phyloP scores from a whole-genome alignment of 1,284 basidiomycete species.

The Xanthoconium separans region DNA sequence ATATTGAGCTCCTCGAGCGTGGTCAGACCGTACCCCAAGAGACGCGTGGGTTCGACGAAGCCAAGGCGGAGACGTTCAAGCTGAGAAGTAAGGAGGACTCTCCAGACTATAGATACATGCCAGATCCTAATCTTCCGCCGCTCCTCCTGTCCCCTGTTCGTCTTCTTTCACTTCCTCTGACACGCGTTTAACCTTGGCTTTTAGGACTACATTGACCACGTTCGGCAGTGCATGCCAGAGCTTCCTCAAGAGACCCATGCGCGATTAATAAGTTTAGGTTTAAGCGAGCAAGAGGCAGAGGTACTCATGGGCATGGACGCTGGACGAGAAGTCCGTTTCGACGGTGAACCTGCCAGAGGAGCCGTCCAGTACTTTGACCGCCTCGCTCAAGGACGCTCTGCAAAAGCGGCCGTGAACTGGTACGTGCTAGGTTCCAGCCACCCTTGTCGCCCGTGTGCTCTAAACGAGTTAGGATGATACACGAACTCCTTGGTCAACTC shows the following conservation, averaged over 20 bases:
- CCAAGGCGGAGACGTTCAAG: constrained; percentile 76
- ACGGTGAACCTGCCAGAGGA: constrained; percentile 51
- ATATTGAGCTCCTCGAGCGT: constrained; percentile 57
- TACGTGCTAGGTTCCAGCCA: constrained; percentile 34
- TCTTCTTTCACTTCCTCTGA: not conserved
- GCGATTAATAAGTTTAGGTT: constrained; percentile 53
- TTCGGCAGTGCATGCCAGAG: constrained; percentile 69
- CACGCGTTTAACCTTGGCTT: not conserved
- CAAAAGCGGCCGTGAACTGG: constrained; percentile 85
- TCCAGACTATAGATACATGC: constrained; percentile 98
- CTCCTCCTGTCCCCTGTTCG: constrained; percentile 63
- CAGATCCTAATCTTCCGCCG: constrained; percentile 90
- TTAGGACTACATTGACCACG: constrained; percentile 59
- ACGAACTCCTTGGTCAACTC: constrained; percentile 82
- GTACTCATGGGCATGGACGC: constrained; percentile 76
- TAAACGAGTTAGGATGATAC: constrained; percentile 66
- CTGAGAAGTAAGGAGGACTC: constrained; percentile 92
- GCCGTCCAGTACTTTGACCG: constrained; percentile 77
- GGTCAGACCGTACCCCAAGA: constrained; percentile 69
- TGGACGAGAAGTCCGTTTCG: constrained; percentile 58
- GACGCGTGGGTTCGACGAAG: constrained; percentile 90
- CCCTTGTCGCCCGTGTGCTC: not conserved
- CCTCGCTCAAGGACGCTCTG: constrained; percentile 55
- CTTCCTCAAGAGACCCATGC: constrained; percentile 69
- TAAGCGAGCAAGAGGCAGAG: constrained; percentile 69